Percentiles rank a stretch among this genome's conserved stretches.
These are phyloP conservation scores for Malassezia obtusa DNA, from an alignment of 1,284 basidiomycete genomes.

Conservation along the genomic window DNA sequence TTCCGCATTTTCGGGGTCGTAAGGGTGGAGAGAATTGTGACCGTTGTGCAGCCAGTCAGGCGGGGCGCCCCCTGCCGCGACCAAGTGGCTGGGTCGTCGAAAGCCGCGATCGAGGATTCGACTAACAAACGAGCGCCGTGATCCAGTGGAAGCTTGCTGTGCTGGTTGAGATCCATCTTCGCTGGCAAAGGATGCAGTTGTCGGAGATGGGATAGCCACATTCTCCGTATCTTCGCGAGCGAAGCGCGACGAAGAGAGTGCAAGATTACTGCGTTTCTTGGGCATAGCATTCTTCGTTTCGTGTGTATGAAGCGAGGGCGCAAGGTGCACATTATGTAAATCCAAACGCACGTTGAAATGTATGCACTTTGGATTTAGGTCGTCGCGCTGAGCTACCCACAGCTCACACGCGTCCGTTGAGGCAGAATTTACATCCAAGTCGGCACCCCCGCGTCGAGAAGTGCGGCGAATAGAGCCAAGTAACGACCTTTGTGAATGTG, in stretches of 20 bases:
- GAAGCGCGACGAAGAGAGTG: too few relatives aligned
- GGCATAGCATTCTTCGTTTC: not conserved
- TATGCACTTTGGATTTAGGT: slow-evolving; percentile 2
- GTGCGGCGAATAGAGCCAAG: slow-evolving; percentile 1
- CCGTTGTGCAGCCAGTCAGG: not conserved
- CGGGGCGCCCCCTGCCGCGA: not conserved
- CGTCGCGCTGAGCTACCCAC: not conserved
- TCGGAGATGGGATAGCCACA: too few relatives aligned
- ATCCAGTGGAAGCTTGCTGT: slow-evolving; percentile 16
- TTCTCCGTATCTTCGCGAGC: too few relatives aligned
- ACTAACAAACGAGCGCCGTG: slow-evolving; percentile 9
- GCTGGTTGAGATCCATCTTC: too few relatives aligned
- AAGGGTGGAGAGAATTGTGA: not conserved
- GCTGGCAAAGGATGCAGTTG: slow-evolving; percentile 14
- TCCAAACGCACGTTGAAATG: slow-evolving; percentile 35
- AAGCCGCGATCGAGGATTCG: slow-evolving; percentile 5
- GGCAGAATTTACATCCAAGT: not conserved
- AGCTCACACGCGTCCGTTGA: slow-evolving; percentile 2
- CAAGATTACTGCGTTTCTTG: slow-evolving; percentile 7
- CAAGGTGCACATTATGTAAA: slow-evolving; percentile 29
- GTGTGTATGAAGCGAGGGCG: slow-evolving; percentile 13
- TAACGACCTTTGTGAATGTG: not conserved
- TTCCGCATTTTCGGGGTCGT: slow-evolving; percentile 3
- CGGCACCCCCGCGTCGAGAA: not conserved
- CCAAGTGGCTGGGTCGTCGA: not conserved